Evolutionary conservation across 1,139 yeast genomes (phyloP).

Genomic region (Scheffersomyces quercinus): DNA sequence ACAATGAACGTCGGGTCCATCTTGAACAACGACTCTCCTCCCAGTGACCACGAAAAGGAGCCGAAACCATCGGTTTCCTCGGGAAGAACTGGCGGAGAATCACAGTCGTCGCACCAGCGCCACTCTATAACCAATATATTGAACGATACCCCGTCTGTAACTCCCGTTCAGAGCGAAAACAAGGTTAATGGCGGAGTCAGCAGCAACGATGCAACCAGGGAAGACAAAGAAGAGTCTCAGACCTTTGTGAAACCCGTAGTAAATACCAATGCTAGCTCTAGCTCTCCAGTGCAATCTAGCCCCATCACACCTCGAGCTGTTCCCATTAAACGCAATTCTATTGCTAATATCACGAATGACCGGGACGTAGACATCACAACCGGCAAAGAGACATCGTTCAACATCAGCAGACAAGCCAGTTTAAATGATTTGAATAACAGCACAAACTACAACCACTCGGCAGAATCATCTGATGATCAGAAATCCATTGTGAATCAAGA

Average conservation of each 20-base stretch:
- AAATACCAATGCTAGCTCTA: too few relatives aligned
- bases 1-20: slow-evolving; percentile 51
- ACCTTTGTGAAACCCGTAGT: slow-evolving; percentile 6
- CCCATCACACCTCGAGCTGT: background rate
- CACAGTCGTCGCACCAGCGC: slow-evolving; percentile 11
- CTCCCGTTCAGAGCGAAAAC: background rate
- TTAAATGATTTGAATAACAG: background rate
- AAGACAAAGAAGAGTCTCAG: background rate
- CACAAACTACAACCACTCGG: too few relatives aligned
- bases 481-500: too few relatives aligned
- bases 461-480: too few relatives aligned
- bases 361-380: slow-evolving; percentile 39
- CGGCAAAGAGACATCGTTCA: slow-evolving; percentile 32
- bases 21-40: slow-evolving; percentile 44
- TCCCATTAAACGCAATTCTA: slow-evolving; percentile 36
- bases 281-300: background rate
- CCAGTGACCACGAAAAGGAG: slow-evolving; percentile 23
- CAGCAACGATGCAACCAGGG: too few relatives aligned
- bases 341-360: slow-evolving; percentile 49
- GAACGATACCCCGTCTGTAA: slow-evolving; percentile 15
- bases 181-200: too few relatives aligned
- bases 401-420: slow-evolving; percentile 4
- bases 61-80: background rate
- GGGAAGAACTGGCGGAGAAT: background rate
- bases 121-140: slow-evolving; percentile 25